Base-by-base conservation (phyloP, 225 moss, liverwort and hornwort species). In the Pleurozium schreberi region DNA sequence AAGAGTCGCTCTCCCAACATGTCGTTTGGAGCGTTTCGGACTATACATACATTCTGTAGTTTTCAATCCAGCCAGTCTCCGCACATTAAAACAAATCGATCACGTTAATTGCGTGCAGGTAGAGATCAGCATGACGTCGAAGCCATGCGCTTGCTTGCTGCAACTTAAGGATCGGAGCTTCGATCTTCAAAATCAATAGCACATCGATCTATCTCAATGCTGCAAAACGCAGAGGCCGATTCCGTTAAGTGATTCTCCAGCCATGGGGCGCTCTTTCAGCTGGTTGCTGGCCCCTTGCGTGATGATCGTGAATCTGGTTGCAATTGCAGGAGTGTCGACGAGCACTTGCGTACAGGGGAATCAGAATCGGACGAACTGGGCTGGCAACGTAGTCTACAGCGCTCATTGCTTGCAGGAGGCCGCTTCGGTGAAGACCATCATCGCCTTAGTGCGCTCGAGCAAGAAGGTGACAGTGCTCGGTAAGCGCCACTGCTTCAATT, bases 351-450 rank as follows among this genome's bases (percentile, higher is more conserved):
- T 22, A 3, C 49, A 8, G 50, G n/a, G 33, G 49, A 36, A 49
- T n/a, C 89, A 59, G 45, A 87, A 84, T 62, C 80, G 73, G 80
- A 95, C 85, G 36, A 95, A 95, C 82, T 95, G 95, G 95, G 88
- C 92, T 19, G 86, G 88, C 20, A 95, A 92, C 52, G 22, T 93
- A 13, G 40, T 88, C 28, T 95, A 87, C 87, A 80, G 88, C 61
- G 86, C 90, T 9, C 65, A 83, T 23, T 83, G 88, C 64, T 61
- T 94, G 45, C 93, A 90, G 55, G 77, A 71, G 61, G 91, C 87
- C 28, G 87, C 14, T 33, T 93, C 89, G 60, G 80, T 93, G 60
- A 74, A 89, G 74, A 76, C 75, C 63, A 89, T 95, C 58, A 86
- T 73, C 55, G 83, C 73, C 19, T 79, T 95, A 2, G 87, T 95